phyloP scores from a whole-genome alignment of 2,329 filamentous ascomycete genomes.

The Epichloe amarillans region DNA sequence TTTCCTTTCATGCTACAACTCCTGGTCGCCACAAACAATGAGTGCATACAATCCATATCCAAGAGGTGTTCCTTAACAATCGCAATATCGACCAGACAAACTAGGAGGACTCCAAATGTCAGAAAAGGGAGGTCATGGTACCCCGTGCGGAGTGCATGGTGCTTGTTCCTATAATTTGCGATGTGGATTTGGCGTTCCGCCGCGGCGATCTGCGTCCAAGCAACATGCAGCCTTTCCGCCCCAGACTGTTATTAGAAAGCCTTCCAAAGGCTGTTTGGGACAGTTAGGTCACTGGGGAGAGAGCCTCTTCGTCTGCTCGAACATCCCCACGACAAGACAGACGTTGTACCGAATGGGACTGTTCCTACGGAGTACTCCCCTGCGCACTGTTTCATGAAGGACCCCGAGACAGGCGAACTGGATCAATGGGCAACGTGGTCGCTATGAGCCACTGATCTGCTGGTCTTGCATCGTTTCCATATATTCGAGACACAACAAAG shows the following conservation, averaged over 20 bases:
- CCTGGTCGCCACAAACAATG: too few relatives aligned
- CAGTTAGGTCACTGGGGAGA: not conserved
- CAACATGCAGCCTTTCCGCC: not conserved
- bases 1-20: not conserved
- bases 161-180: not conserved
- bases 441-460: not conserved
- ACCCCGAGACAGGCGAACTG: constrained; percentile 1
- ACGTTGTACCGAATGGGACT: too few relatives aligned
- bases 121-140: too few relatives aligned
- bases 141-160: not conserved
- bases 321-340: not conserved
- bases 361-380: not conserved
- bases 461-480: not conserved
- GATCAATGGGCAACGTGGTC: constrained; percentile 2
- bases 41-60: too few relatives aligned
- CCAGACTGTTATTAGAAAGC: not conserved
- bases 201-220: too few relatives aligned
- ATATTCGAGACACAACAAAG: not conserved
- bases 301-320: not conserved
- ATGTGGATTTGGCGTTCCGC: not conserved
- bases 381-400: constrained; percentile 1
- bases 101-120: too few relatives aligned
- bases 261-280: too few relatives aligned
- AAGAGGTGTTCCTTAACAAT: too few relatives aligned
- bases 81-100: too few relatives aligned